Evolutionary conservation across 1,139 yeast genomes (phyloP).

Genomic region (Blastobotrys petasosporus): DNA sequence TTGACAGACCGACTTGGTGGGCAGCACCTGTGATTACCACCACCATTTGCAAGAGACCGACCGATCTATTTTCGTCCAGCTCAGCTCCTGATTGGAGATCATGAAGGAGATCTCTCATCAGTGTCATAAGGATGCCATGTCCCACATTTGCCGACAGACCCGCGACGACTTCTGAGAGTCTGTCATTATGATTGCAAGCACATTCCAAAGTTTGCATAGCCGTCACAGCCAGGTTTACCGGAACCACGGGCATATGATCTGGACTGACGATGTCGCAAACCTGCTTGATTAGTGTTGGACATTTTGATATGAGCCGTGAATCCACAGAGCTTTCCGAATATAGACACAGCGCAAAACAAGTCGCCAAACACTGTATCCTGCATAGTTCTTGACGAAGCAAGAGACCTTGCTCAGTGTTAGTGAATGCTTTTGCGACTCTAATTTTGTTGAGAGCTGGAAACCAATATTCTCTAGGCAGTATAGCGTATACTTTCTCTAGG

Average conservation of each 20-base stretch:
- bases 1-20: conserved; percentile 36
- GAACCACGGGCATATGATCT: conserved; percentile 42
- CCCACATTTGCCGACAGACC: conserved; percentile 87
- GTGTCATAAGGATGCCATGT: conserved; percentile 76
- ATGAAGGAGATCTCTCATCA: conserved; percentile 55
- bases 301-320: conserved; percentile 62
- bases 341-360: conserved; percentile 56
- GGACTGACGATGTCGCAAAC: conserved; percentile 66
- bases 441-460: conserved; percentile 58
- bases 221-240: conserved; percentile 46
- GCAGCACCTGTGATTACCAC: conserved; percentile 27
- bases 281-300: conserved; percentile 67
- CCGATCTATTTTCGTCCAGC: conserved; percentile 29
- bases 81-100: conserved; percentile 39
- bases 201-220: conserved; percentile 68
- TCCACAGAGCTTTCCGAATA: conserved; percentile 46
- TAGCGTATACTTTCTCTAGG: conserved; percentile 52
- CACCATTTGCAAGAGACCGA: conserved; percentile 27
- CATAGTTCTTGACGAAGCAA: conserved; percentile 54
- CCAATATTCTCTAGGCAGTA: conserved; percentile 60
- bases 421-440: conserved; percentile 66
- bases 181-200: conserved; percentile 59
- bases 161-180: conserved; percentile 73
- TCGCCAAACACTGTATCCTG: conserved; percentile 59
- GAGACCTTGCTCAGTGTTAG: conserved; percentile 49